phyloP scores from a whole-genome alignment of 345 rosid genomes.

The Gossypium arboreum region DNA sequence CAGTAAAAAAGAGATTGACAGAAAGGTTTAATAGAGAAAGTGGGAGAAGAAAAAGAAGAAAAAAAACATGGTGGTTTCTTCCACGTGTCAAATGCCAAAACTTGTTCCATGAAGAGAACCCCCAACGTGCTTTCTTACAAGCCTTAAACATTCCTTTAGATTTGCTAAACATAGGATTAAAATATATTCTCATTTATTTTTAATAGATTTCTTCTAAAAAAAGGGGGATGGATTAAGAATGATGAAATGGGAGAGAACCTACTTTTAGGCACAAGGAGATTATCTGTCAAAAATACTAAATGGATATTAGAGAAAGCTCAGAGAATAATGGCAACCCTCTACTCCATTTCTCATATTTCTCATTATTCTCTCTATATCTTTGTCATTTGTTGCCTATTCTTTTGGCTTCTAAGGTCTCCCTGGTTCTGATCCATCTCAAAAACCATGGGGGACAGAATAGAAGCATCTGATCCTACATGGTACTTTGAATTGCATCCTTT shows the following conservation, averaged over 20 bases:
- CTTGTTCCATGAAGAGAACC: neutral
- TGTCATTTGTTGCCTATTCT: constrained; percentile 3
- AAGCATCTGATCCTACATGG: constrained; percentile 20
- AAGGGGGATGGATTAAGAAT: constrained; percentile 2
- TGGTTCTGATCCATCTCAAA: constrained; percentile 8
- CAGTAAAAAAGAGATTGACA: neutral
- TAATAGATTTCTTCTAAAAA: constrained; percentile 1
- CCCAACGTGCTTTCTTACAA: constrained; percentile 4
- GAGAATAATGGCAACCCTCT: constrained; percentile 30
- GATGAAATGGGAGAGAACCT: constrained; percentile 19
- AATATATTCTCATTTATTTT: neutral
- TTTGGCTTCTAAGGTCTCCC: constrained; percentile 10
- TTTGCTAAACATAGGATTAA: constrained; percentile 12
- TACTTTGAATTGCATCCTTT: neutral
- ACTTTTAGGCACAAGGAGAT: constrained; percentile 22
- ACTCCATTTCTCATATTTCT: constrained; percentile 11
- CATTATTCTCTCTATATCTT: neutral
- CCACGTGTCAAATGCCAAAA: constrained; percentile 13
- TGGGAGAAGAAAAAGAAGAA: neutral
- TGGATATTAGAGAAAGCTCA: constrained; percentile 11
- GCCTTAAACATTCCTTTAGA: neutral
- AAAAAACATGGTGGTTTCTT: neutral
- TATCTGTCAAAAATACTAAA: constrained; percentile 3
- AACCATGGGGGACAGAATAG: constrained; percentile 20
- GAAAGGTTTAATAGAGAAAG: neutral